Evolutionary conservation across 2,329 filamentous ascomycete genomes (phyloP).

Genomic region (Penicillium polonicum): DNA sequence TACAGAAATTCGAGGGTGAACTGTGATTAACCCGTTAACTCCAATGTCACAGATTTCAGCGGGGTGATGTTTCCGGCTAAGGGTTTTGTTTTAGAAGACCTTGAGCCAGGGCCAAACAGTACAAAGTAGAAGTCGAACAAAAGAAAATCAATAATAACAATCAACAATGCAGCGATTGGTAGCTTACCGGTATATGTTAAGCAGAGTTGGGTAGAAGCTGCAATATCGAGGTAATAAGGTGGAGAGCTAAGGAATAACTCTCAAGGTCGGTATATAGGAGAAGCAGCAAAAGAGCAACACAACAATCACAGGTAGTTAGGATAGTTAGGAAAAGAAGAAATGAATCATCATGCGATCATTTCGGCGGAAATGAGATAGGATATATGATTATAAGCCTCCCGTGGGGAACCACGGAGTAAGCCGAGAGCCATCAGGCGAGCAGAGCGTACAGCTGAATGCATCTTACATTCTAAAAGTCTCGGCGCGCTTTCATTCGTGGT

Average conservation of each 20-base stretch:
- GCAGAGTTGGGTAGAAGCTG: neutral
- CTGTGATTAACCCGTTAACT: neutral
- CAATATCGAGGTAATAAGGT: neutral
- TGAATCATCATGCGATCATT: conserved; percentile 7
- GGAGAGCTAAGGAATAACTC: neutral
- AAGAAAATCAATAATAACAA: neutral
- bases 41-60: neutral
- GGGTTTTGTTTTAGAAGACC: neutral
- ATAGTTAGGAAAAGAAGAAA: conserved; percentile 1
- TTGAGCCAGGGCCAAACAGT: neutral
- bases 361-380: conserved; percentile 14
- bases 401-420: conserved; percentile 15
- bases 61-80: neutral
- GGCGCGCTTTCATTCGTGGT: neutral
- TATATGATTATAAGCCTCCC: conserved; percentile 16
- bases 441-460: conserved; percentile 11
- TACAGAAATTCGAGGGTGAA: neutral
- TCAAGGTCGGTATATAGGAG: neutral
- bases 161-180: too few species aligned
- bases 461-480: neutral
- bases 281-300: neutral
- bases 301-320: neutral
- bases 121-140: neutral
- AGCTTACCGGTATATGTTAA: conserved; percentile 1
- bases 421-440: conserved; percentile 13